phyloP scores from a whole-genome alignment of 2,329 filamentous ascomycete genomes.

The Fusarium sp. region DNA sequence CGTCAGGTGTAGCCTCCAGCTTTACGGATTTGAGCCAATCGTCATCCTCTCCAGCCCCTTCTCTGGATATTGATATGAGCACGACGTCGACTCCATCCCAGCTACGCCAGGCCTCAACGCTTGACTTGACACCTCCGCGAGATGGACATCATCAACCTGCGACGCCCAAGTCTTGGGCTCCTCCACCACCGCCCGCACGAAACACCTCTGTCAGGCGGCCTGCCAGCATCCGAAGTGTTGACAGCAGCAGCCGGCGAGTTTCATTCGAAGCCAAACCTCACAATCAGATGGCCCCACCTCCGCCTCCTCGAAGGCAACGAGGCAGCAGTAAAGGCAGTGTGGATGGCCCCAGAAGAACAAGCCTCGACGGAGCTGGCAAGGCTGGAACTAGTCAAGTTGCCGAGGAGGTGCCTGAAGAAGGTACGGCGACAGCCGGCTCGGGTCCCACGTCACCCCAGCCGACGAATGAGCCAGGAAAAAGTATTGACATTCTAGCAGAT shows the following conservation, averaged over 20 bases:
- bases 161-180: constrained; percentile 42
- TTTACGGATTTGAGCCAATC: constrained; percentile 46
- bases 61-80: constrained; percentile 34
- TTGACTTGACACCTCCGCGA: constrained; percentile 24
- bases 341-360: constrained; percentile 53
- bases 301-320: constrained; percentile 64
- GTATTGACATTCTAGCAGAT: constrained; percentile 76
- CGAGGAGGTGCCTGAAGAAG: constrained; percentile 28
- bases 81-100: constrained; percentile 15
- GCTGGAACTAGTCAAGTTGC: constrained; percentile 28
- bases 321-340: constrained; percentile 60
- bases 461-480: constrained; percentile 48
- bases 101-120: constrained; percentile 18
- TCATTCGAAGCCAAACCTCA: constrained; percentile 47
- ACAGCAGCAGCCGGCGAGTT: constrained; percentile 50
- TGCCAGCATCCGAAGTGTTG: constrained; percentile 56
- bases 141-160: constrained; percentile 28
- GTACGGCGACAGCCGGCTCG: constrained; percentile 11
- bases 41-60: constrained; percentile 34
- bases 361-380: constrained; percentile 48
- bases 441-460: constrained; percentile 35
- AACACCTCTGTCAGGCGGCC: constrained; percentile 59
- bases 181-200: constrained; percentile 61
- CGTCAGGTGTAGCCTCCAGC: constrained; percentile 47
- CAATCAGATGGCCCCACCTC: constrained; percentile 52